Evolutionary conservation across 306 rosid genomes (phyloP), one percentile per base, ranked within the genome.

Genomic region (Glycyrrhiza uralensis): DNA sequence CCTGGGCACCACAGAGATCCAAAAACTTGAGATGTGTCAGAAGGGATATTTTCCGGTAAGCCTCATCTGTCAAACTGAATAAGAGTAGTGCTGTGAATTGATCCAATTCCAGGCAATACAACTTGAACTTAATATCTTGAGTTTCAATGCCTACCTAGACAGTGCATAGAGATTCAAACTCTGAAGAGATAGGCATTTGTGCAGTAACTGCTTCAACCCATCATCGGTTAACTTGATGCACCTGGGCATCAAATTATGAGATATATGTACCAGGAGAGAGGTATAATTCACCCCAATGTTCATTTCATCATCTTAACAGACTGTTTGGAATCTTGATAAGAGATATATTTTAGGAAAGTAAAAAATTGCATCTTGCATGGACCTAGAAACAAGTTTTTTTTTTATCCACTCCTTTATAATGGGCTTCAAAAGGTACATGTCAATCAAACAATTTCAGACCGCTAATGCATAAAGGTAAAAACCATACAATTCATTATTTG

Each of bases 1-100:
- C 97, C 97, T 86, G 97, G 66, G 89, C 97, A 42, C 96, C 96
- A 45, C 93, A 92, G 32, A 89, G 87, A 81, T 92, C 97, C 86
- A 89, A 67, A 80, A 79, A 76, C 69, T 76, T 74, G 59, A 92
- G 93, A 71, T 52, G 84, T 45, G 60, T 9, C 22, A 89, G 84
- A 81, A 82, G 89, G 67, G 77, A 57, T 50, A 92, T 72, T 39
- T 74, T 80, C 78, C 71, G 83, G 88, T 87, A 89, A 75, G 87
- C 86, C 69, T 76, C 85, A 84, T 89, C 88, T 58, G 96, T 85
- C 84, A 92, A 83, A 77, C 97, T 92, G 82, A 85, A 57, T 24
- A 79, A 63, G 41, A 62, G 61, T 63, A 75, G 54, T 9, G 28
- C 9, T 45, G 35, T 36, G 66, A 76, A 74, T 80, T 56, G 70